Evolutionary conservation across 208 protist species (phyloP).

Genomic region (Crithidia fasciculata): DNA sequence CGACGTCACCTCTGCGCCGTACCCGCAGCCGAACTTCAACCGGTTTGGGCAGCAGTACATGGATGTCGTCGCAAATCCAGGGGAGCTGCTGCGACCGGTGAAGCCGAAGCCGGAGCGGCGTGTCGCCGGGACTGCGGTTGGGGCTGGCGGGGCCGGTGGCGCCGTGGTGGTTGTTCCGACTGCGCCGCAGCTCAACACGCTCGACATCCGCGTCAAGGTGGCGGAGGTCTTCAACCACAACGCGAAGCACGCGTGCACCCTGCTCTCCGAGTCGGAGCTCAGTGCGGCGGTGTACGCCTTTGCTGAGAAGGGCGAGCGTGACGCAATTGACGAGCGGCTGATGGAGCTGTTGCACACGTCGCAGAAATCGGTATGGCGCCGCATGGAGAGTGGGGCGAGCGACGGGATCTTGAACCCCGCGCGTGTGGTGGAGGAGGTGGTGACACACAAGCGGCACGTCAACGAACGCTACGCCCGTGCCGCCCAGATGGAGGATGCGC

Average conservation of each 20-base stretch:
- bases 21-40: constrained; percentile 85
- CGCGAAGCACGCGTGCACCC: constrained; percentile 69
- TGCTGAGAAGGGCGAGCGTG: constrained; percentile 84
- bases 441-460: constrained; percentile 68
- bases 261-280: constrained; percentile 86
- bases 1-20: constrained; percentile 70
- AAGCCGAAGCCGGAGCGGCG: constrained; percentile 62
- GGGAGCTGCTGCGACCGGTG: constrained; percentile 73
- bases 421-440: constrained; percentile 56
- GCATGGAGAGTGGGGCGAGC: constrained; percentile 57
- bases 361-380: constrained; percentile 77
- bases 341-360: constrained; percentile 68
- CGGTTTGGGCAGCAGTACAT: constrained; percentile 93
- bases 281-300: constrained; percentile 90
- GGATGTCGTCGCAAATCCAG: constrained; percentile 87
- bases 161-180: constrained; percentile 42
- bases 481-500: constrained; percentile 36
- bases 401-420: constrained; percentile 69
- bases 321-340: constrained; percentile 87
- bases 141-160: constrained; percentile 7
- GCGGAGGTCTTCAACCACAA: constrained; percentile 87
- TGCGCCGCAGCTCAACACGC: constrained; percentile 55
- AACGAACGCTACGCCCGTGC: constrained; percentile 73
- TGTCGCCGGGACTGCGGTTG: constrained; percentile 1
- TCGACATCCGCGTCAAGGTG: constrained; percentile 87